Evolutionary conservation across 495 filamentous ascomycete genomes (phyloP).

Genomic region (Aspergillus bertholletiae): DNA sequence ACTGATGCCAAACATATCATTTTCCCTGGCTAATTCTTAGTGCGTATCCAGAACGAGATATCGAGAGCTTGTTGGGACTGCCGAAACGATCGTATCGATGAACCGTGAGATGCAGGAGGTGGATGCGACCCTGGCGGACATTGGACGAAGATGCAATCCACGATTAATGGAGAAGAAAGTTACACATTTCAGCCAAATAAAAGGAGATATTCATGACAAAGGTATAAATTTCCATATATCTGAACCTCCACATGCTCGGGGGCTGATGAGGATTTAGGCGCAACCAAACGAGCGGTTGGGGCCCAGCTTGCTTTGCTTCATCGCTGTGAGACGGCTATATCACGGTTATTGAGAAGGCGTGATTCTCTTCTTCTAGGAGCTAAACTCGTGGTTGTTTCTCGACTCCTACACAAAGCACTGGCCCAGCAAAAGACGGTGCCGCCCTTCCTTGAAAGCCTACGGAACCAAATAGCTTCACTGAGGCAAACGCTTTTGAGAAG

Average conservation of each 20-base stretch:
- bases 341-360: slow-evolving; percentile 53
- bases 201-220: slow-evolving; percentile 39
- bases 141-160: slow-evolving; percentile 77
- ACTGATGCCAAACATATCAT: neutral
- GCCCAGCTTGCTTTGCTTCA: slow-evolving; percentile 62
- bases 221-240: slow-evolving; percentile 33
- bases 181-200: slow-evolving; percentile 58
- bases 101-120: slow-evolving; percentile 69
- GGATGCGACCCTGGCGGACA: slow-evolving; percentile 63
- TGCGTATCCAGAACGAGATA: slow-evolving; percentile 65
- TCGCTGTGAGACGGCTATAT: slow-evolving; percentile 51
- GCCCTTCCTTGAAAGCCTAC: slow-evolving; percentile 57
- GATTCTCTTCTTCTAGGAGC: slow-evolving; percentile 64
- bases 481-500: slow-evolving; percentile 58
- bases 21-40: slow-evolving; percentile 10
- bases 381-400: slow-evolving; percentile 75
- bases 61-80: slow-evolving; percentile 86
- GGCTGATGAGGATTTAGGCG: slow-evolving; percentile 39
- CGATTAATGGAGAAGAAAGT: slow-evolving; percentile 65
- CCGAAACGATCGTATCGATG: slow-evolving; percentile 90
- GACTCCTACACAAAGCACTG: slow-evolving; percentile 66
- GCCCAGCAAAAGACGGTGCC: slow-evolving; percentile 47
- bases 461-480: slow-evolving; percentile 57
- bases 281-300: slow-evolving; percentile 51
- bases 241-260: slow-evolving; percentile 12